phyloP scores from a whole-genome alignment of 768 basidiomycete species.

The Suillus americanus region DNA sequence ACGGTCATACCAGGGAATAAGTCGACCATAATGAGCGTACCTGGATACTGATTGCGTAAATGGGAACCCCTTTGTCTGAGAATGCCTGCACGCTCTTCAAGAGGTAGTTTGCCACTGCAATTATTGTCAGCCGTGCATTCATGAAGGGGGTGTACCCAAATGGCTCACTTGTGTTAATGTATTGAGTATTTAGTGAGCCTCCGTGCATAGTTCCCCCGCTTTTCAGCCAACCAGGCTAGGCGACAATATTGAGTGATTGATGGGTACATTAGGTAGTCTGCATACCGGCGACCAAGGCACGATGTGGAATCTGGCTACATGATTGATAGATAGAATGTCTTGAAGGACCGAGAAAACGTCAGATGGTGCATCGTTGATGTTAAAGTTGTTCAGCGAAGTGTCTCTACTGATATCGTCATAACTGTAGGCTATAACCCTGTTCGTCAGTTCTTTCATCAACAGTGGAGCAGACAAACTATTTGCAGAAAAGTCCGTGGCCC shows the following conservation, averaged over 20 bases:
- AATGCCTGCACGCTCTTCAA: slow-evolving; percentile 74
- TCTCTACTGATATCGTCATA: slow-evolving; percentile 66
- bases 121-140: slow-evolving; percentile 5
- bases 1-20: neutral
- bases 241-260: neutral
- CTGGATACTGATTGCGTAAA: slow-evolving; percentile 65
- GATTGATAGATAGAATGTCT: slow-evolving; percentile 64
- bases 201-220: slow-evolving; percentile 64
- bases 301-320: slow-evolving; percentile 51
- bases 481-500: slow-evolving; percentile 73
- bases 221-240: slow-evolving; percentile 82
- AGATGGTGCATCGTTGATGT: slow-evolving; percentile 56
- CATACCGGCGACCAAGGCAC: slow-evolving; percentile 76
- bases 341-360: slow-evolving; percentile 61
- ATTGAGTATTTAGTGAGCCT: slow-evolving; percentile 53
- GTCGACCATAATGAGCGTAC: slow-evolving; percentile 19
- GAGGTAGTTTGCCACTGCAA: slow-evolving; percentile 67
- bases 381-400: slow-evolving; percentile 55
- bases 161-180: slow-evolving; percentile 47
- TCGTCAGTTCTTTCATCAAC: slow-evolving; percentile 3
- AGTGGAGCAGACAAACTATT: slow-evolving; percentile 25
- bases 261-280: neutral
- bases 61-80: slow-evolving; percentile 52
- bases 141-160: neutral
- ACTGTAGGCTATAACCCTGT: slow-evolving; percentile 49